Conservation (phyloP, 345 rosid genomes). For the Eucalyptus pumila region DNA sequence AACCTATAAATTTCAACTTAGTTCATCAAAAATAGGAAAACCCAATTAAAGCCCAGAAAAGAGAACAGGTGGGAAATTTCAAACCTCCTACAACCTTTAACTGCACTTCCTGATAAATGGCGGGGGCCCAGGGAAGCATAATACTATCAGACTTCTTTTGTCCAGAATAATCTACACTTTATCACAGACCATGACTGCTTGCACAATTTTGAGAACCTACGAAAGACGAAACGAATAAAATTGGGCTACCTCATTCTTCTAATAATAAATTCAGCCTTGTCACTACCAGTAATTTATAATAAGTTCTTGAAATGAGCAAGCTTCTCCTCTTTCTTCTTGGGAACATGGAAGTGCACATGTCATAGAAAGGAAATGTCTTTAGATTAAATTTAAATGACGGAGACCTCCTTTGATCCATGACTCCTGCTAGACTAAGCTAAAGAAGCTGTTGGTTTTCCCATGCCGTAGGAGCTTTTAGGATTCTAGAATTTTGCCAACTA, state of each 20-base stretch:
- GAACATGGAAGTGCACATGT: background rate
- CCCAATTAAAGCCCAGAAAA: background rate
- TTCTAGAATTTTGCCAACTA: slow-evolving; percentile 41
- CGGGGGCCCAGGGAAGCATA: slow-evolving; percentile 74
- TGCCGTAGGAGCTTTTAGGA: slow-evolving; percentile 56
- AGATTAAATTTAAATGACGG: background rate
- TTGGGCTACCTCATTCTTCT: background rate
- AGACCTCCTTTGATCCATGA: slow-evolving; percentile 44
- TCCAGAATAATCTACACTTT: slow-evolving; percentile 45
- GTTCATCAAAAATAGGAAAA: background rate
- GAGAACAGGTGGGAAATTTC: background rate
- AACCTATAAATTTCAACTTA: slow-evolving; percentile 24
- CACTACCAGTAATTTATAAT: background rate
- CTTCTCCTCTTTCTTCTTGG: background rate
- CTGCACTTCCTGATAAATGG: slow-evolving; percentile 72
- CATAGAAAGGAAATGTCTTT: background rate
- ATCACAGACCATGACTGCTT: slow-evolving; percentile 69
- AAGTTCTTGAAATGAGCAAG: background rate
- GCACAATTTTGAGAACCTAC: slow-evolving; percentile 61
- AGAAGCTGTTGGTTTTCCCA: slow-evolving; percentile 61
- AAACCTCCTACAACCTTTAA: slow-evolving; percentile 73
- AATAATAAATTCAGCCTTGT: background rate
- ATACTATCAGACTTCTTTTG: slow-evolving; percentile 17
- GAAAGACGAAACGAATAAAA: background rate
- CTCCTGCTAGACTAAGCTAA: slow-evolving; percentile 45